Conservation (phyloP, 108 stramenopile species). For the Epithemia pelagica region DNA sequence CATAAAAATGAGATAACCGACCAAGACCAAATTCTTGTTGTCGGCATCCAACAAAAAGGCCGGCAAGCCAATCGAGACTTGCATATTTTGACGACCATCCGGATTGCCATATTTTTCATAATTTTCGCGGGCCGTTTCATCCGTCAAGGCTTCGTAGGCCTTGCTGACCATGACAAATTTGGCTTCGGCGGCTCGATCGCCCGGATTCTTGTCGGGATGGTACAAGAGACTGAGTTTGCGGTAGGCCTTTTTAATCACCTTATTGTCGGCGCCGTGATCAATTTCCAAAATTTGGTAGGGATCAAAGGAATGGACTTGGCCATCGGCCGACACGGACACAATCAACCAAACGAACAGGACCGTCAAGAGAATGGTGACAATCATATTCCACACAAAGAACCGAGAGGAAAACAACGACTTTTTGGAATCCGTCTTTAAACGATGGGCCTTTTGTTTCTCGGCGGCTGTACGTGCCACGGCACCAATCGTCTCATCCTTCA, state of each 20-base stretch:
- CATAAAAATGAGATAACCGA: conserved; percentile 93
- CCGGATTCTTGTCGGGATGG: conserved; percentile 94
- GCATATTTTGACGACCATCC: conserved; percentile 96
- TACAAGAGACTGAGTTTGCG: conserved; percentile 75
- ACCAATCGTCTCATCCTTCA: conserved; percentile 67
- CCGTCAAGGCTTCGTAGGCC: conserved; percentile 93
- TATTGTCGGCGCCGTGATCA: conserved; percentile 63
- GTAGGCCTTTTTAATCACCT: conserved; percentile 88
- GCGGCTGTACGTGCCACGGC: conserved; percentile 77
- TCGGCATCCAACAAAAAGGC: conserved; percentile 84
- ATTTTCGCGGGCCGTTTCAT: conserved; percentile 79
- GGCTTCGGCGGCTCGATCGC: conserved; percentile 82
- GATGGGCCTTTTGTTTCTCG: conserved; percentile 80
- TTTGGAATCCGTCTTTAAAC: conserved; percentile 68
- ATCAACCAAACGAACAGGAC: conserved; percentile 59
- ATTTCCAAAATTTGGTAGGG: conserved; percentile 86
- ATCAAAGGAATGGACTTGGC: conserved; percentile 91
- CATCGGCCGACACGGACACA: conserved; percentile 57
- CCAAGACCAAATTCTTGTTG: conserved; percentile 89
- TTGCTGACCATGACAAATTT: conserved; percentile 96
- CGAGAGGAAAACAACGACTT: conserved; percentile 47
- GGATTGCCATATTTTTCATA: conserved; percentile 98
- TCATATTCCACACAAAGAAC: conserved; percentile 66
- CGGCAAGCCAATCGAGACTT: conserved; percentile 94
- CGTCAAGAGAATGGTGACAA: conserved; percentile 53